phyloP scores from a whole-genome alignment of 305 asterid species.

The Petunia hybrid region DNA sequence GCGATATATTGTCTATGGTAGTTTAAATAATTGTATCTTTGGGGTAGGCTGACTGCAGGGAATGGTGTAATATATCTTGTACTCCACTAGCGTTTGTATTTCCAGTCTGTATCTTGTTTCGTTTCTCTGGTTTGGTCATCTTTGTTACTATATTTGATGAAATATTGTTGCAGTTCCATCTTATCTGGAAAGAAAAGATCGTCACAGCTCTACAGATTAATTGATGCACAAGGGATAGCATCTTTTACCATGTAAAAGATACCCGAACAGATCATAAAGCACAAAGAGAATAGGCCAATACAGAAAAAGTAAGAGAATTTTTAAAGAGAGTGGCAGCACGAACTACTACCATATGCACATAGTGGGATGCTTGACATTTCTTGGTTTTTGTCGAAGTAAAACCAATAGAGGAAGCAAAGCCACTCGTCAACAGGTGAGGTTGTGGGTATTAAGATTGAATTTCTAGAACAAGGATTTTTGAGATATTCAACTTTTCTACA shows the following conservation, averaged over 20 bases:
- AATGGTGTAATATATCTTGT: neutral
- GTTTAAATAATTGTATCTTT: neutral
- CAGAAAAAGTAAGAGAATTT: neutral
- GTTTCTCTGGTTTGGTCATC: neutral
- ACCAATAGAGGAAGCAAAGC: neutral
- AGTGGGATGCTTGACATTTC: neutral
- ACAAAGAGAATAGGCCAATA: neutral
- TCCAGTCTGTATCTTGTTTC: neutral
- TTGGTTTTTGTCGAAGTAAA: neutral
- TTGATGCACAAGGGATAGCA: neutral
- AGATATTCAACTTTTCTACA: neutral
- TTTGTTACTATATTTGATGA: neutral
- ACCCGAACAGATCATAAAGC: neutral
- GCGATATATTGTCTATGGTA: neutral
- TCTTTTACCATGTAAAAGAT: conserved; percentile 2
- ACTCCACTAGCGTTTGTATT: neutral
- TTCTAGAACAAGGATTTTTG: neutral
- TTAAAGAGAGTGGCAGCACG: neutral
- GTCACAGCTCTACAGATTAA: neutral
- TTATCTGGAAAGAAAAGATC: neutral
- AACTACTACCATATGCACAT: neutral
- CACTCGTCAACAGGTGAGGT: neutral
- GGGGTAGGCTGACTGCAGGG: neutral
- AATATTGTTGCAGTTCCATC: neutral
- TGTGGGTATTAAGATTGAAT: neutral